Evolutionary conservation across 169 alveolate species (phyloP).

Genomic region (Plasmodium inui): DNA sequence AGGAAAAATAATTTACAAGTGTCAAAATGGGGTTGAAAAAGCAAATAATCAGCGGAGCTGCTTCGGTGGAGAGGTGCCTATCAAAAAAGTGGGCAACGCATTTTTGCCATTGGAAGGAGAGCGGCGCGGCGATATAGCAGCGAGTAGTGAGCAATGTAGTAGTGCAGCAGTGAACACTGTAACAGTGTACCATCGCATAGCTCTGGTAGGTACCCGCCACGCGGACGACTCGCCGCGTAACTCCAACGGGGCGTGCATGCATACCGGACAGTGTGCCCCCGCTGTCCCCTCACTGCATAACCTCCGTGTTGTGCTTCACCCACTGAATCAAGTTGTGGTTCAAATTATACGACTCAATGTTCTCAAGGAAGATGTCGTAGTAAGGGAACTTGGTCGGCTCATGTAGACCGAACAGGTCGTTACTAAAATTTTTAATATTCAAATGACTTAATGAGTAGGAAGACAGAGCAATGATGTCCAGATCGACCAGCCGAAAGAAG

Average conservation of each 20-base stretch:
- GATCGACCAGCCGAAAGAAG: conserved; percentile 45
- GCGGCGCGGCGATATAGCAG: background rate
- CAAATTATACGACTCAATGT: conserved; percentile 45
- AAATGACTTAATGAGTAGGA: conserved; percentile 68
- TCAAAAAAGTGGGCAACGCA: background rate
- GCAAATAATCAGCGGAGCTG: background rate
- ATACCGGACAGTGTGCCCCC: background rate
- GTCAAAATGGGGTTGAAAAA: background rate
- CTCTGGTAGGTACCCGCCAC: background rate
- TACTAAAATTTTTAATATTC: conserved; percentile 71
- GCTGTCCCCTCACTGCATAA: conserved; percentile 28
- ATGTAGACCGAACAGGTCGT: conserved; percentile 58
- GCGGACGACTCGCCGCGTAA: background rate
- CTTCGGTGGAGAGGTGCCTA: background rate
- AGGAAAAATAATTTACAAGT: background rate
- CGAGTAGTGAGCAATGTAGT: background rate
- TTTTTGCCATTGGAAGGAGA: background rate
- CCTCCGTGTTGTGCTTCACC: conserved; percentile 71
- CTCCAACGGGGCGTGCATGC: background rate
- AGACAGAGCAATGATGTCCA: conserved; percentile 51
- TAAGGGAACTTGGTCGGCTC: conserved; percentile 70
- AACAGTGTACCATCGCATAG: background rate
- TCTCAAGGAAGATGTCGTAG: conserved; percentile 61
- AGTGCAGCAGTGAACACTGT: no score
- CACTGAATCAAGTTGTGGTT: conserved; percentile 67